phyloP scores from a whole-genome alignment of 2,329 filamentous ascomycete species.

The Stagonosporopsis cucurbitacearum region DNA sequence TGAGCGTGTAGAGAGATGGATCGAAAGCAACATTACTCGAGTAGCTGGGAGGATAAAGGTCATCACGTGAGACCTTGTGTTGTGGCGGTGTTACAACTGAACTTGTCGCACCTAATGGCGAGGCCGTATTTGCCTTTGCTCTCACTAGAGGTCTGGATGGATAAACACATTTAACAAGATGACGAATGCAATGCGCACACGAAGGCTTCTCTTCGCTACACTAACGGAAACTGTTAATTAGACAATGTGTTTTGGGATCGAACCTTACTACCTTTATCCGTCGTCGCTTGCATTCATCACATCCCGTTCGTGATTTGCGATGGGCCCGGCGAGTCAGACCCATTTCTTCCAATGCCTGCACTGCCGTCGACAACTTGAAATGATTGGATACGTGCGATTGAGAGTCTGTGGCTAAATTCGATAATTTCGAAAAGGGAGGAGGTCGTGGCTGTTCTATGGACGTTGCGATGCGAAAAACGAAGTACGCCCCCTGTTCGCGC shows the following conservation, averaged over 20 bases:
- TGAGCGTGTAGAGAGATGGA: constrained; percentile 15
- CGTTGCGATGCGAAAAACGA: constrained; percentile 17
- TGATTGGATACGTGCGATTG: background rate
- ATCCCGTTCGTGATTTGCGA: constrained; percentile 27
- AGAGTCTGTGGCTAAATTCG: background rate
- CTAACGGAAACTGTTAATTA: background rate
- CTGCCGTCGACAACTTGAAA: background rate
- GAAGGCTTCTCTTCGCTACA: constrained; percentile 22
- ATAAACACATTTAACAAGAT: constrained; percentile 16
- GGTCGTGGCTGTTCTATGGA: background rate
- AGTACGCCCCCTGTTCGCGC: constrained; percentile 13
- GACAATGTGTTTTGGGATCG: too few species aligned
- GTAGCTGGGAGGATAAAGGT: constrained; percentile 1
- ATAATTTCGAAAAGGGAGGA: background rate
- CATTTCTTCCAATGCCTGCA: constrained; percentile 1
- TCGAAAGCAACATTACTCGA: constrained; percentile 1
- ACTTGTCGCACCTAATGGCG: background rate
- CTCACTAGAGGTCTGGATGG: background rate
- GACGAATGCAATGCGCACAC: constrained; percentile 20
- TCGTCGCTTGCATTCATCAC: constrained; percentile 28
- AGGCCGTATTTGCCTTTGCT: background rate
- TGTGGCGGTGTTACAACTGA: background rate
- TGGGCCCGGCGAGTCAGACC: constrained; percentile 23
- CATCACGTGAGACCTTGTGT: background rate
- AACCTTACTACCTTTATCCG: constrained; percentile 26